phyloP scores from a whole-genome alignment of 129 eudicot genomes.

The Helianthus tuberosus region DNA sequence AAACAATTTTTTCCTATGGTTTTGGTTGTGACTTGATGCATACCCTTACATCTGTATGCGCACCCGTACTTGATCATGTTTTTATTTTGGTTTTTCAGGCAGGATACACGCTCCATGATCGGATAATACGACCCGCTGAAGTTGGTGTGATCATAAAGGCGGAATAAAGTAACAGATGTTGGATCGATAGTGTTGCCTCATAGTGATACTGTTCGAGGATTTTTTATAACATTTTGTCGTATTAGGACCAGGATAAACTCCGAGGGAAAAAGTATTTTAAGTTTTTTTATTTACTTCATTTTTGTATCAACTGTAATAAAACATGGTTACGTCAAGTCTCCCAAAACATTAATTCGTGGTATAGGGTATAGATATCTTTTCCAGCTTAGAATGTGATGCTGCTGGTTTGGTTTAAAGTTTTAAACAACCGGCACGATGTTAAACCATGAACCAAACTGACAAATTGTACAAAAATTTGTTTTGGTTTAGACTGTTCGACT shows the following conservation, averaged over 20 bases:
- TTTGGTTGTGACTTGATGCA: neutral
- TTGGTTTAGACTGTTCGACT: too few species aligned
- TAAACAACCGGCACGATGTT: too few species aligned
- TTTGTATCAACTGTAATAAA: conserved; percentile 12
- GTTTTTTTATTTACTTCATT: neutral
- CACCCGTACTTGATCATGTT: neutral
- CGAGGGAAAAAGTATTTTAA: neutral
- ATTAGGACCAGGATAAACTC: neutral
- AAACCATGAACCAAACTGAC: too few species aligned
- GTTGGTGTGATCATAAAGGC: conserved; percentile 65
- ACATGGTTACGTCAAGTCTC: neutral
- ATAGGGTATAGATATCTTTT: neutral
- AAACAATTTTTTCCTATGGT: neutral
- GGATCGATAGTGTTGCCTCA: neutral
- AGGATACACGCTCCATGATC: conserved; percentile 72
- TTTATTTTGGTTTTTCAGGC: conserved; percentile 44
- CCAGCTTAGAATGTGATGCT: neutral
- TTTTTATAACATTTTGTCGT: conserved; percentile 8
- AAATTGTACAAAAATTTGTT: too few species aligned
- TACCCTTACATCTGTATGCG: neutral
- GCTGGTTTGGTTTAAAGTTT: too few species aligned
- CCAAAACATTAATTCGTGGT: neutral
- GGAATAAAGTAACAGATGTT: neutral
- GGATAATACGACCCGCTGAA: conserved; percentile 87
- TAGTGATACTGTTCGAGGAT: neutral